Evolutionary conservation across 148 eudicot genomes (phyloP), one percentile per base, ranked within the genome.

Genomic region (Spergularia bocconei): DNA sequence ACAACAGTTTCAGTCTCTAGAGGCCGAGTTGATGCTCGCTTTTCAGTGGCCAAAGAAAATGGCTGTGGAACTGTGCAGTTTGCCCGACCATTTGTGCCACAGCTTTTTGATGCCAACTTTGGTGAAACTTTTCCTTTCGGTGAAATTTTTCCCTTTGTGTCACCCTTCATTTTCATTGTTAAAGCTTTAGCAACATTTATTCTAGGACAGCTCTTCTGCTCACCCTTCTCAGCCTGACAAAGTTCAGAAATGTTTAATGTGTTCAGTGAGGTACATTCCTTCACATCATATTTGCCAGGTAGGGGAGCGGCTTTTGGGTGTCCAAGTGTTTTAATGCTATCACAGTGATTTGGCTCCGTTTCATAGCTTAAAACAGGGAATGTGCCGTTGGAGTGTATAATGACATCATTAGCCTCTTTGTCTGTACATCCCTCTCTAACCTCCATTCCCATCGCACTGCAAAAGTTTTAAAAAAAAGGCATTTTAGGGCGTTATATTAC

Each of bases 21-120:
- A 79, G 88, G 84, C 17, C 89, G 98, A 82, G 75, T 66, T 19
- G 83, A 84, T 55, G 96, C 96, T 50, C 98, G 91, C 78, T 84
- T 90, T 80, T 90, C 98, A 76, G 98, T 93, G 73, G 98, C 93
- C 82, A 93, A 81, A 82, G 93, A 84, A 91, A 93, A 90, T 67
- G 96, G 98, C 69, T 85, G 93, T 0, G 98, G 96, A 79, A 90
- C 82, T 63, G 98, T 93, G 87, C 87, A 85, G 62, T 85, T 85
- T n/a, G 72, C 73, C 67, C 87, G 86, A 44, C 71, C 78, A 80
- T 76, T 85, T 71, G 86, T 80, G 61, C 63, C 59, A 76, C 79
- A 72, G 57, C 87, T 48, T 82, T 81, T 87, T 52, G 81, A 79
- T 75, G 79, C 83, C 54, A 80, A 66, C 83, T 82, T 88, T 11